A percentile compares a stretch with the other conserved stretches of the same genome.
Evolutionary conservation across 164 flowering plant genomes (phyloP).

Genomic region (Tinospora cordifolia): DNA sequence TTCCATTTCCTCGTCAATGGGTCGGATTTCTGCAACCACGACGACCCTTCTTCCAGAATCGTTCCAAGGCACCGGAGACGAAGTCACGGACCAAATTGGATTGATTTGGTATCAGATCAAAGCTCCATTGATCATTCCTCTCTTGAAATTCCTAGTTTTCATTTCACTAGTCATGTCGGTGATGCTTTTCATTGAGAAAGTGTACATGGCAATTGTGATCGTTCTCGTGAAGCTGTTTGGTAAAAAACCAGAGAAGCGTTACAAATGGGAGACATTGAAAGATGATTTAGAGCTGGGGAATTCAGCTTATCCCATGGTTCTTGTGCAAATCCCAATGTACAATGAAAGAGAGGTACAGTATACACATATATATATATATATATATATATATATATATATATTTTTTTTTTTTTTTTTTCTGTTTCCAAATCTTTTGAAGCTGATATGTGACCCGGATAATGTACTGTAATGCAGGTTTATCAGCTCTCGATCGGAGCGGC

Average conservation of each 20-base stretch:
- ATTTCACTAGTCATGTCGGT: constrained; percentile 73
- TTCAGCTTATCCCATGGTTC: constrained; percentile 43
- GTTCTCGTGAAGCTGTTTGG: constrained; percentile 74
- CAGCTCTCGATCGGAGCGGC: constrained; percentile 88
- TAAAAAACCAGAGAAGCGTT: constrained; percentile 85
- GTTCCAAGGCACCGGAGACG: constrained; percentile 37
- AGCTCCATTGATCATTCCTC: constrained; percentile 69
- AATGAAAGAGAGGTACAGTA: constrained; percentile 65
- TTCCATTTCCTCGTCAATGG: constrained; percentile 27
- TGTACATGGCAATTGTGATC: constrained; percentile 89
- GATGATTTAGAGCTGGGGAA: constrained; percentile 74
- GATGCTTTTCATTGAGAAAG: constrained; percentile 83
- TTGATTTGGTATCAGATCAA: constrained; percentile 64
- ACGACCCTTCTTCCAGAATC: constrained; percentile 43
- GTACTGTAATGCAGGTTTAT: constrained; percentile 61
- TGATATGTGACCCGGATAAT: too few relatives aligned
- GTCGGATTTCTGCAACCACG: constrained; percentile 26
- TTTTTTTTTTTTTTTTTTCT: too few relatives aligned
- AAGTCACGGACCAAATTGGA: constrained; percentile 49
- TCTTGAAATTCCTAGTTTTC: constrained; percentile 40
- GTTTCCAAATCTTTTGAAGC: too few relatives aligned
- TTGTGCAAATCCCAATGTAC: constrained; percentile 84
- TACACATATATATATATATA: too few relatives aligned
- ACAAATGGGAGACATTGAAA: constrained; percentile 62
- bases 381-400: too few relatives aligned